These are phyloP conservation scores for Astrothelium macrocarpum DNA, from an alignment of 495 filamentous ascomycete species.

Conservation along the genomic window DNA sequence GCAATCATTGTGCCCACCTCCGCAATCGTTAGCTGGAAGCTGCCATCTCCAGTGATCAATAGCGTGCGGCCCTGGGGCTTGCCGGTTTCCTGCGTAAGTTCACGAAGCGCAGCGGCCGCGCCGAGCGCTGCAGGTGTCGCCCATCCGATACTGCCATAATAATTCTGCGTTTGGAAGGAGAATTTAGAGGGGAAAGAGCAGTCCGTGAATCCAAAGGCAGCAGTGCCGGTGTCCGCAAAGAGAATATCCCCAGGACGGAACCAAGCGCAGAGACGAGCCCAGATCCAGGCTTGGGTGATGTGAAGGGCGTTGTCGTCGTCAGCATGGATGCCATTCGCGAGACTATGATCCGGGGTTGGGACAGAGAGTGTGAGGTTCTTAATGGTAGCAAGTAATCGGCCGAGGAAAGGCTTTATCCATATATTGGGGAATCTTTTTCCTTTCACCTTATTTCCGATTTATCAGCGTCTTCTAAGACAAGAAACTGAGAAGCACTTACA, in stretches of 20 bases:
- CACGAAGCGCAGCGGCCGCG: constrained; percentile 23
- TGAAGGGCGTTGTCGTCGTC: constrained; percentile 23
- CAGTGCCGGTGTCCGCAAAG: constrained; percentile 32
- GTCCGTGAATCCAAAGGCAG: constrained; percentile 27
- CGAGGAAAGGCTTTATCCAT: constrained; percentile 28
- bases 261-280: constrained; percentile 24
- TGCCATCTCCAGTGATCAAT: constrained; percentile 32
- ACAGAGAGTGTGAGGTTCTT: constrained; percentile 12
- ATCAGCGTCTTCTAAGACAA: neutral
- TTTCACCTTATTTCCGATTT: constrained; percentile 18
- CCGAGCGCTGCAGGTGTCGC: constrained; percentile 30
- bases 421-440: constrained; percentile 20
- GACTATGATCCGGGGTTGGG: constrained; percentile 12
- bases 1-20: constrained; percentile 35
- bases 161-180: constrained; percentile 29
- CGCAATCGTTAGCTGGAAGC: constrained; percentile 30
- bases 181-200: constrained; percentile 15
- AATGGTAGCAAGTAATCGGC: constrained; percentile 9
- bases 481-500: neutral
- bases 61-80: constrained; percentile 21
- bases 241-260: constrained; percentile 28
- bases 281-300: constrained; percentile 32
- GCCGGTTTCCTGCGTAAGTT: constrained; percentile 8
- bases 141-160: constrained; percentile 34
- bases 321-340: constrained; percentile 14